Evolutionary conservation across 805 yeast genomes (phyloP), one percentile per base, ranked within the genome.

Genomic region (Candida jianshihensis): DNA sequence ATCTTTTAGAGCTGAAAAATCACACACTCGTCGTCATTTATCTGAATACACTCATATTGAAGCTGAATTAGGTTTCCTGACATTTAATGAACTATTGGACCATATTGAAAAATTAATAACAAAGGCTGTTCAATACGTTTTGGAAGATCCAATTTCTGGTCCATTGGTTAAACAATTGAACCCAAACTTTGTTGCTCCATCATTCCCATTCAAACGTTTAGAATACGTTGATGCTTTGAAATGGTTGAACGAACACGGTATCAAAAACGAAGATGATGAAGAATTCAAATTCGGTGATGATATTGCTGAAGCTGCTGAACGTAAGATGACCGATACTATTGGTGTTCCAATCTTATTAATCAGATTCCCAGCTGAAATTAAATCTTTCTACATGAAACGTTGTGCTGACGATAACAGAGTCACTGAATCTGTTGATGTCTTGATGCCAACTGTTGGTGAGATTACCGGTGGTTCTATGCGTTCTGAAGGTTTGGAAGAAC

Each of bases 391-490:
- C 81, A 92, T 92, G 99, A 78, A 83, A 68, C 86, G 79, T 63
- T 86, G 95, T 64, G 57, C 61, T 6, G 96, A 87, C 54, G 97
- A 90, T 57, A 81, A 81, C 41, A 75, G 96, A 56, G 97, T 92
- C 54, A 92, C 99, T 38, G 98, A 94, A 66, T 85, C 96, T 35
- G 98, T 92, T 31, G 99, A 92, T 64, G 96, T 92, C 26, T 73
- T 92, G 59, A 89, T 92, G 96, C 99, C 99, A 53, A 90, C 86
- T 52, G 99, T 92, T 40, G 99, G 99, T 60, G 99, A 92, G 68
- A 83, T 92, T 55, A 86, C 95, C 31, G 99, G 99, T 63, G 99
- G 98, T 41, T 90, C 97, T 33, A 92, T 92, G 99, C 89, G 99
- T 75, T 88, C 87, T 48, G 77, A 73, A 44, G 76, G 78, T 53